Conservation (phyloP, 495 filamentous ascomycete genomes). For the Mycothermus thermophilus region DNA sequence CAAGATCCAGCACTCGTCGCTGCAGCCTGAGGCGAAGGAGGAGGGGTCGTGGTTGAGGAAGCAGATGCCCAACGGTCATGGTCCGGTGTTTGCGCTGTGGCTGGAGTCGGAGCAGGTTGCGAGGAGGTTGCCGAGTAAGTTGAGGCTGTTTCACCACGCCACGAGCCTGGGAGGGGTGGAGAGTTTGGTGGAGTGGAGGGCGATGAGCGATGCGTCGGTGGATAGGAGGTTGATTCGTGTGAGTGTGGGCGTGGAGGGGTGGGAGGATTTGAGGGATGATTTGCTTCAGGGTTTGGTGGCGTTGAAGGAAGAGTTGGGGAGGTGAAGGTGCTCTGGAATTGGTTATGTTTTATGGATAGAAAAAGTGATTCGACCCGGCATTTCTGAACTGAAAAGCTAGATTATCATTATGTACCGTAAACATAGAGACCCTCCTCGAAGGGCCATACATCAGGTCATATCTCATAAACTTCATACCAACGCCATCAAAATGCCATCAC, state of each 20-base stretch:
- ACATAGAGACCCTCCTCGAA: no score
- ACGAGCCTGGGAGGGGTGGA: constrained; percentile 90
- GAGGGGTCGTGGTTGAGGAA: constrained; percentile 56
- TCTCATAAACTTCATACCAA: no score
- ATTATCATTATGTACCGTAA: no score
- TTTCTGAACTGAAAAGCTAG: no score
- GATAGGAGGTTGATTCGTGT: constrained; percentile 64
- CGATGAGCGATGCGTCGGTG: constrained; percentile 65
- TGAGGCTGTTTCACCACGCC: constrained; percentile 82
- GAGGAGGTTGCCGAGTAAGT: constrained; percentile 54
- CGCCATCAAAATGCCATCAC: no score
- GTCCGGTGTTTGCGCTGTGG: constrained; percentile 70
- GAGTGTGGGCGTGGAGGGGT: constrained; percentile 75
- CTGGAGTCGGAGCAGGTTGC: constrained; percentile 50
- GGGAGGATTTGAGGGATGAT: constrained; percentile 73
- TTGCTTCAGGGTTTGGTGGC: constrained; percentile 53
- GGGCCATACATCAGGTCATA: no score
- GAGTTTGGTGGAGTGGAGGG: constrained; percentile 79
- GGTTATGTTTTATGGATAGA: not conserved
- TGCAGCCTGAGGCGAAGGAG: constrained; percentile 48
- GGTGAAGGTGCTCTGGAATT: no score
- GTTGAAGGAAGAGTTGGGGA: constrained; percentile 25
- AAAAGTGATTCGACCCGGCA: no score
- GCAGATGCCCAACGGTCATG: constrained; percentile 90
- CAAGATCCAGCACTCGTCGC: constrained; percentile 58